Evolutionary conservation across 495 filamentous ascomycete species (phyloP), one percentile per base, ranked within the genome.

Genomic region (Gamarada debralockiae): DNA sequence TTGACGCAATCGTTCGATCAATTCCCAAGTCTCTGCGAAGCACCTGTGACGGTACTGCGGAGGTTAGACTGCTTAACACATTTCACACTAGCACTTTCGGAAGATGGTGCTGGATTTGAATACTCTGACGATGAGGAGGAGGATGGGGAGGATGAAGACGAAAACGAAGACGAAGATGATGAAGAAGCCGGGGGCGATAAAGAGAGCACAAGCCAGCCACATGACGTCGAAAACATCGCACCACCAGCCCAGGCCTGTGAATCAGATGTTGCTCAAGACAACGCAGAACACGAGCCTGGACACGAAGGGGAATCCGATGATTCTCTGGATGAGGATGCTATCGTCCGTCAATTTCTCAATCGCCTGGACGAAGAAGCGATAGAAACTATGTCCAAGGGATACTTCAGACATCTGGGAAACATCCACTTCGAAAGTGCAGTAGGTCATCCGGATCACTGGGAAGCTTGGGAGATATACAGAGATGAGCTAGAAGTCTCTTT

Each of bases 91-190:
- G 49, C 41, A 3, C 17, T 43, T 14, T 17, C 37, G 14, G 15
- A 33, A n/a, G 49, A 52, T 52, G 49, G n/a, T 3, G n/a, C 15
- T 20, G 49, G 18, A 3, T 31, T 36, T n/a, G n/a, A 34, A 18
- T 8, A 29, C 7, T 12, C 9, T 34, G 27, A 29, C 15, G 46
- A 42, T 14, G 23, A 14, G 10, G 39, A 42, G 38, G 37, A 52
- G 37, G n/a, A 21, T 20, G 2, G 12, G 14, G 46, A 20, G 27
- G 43, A 47, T 5, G 22, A 27, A 31, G 43, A 27, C 23, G 43
- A 47, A 15, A 12, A 31, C 3, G 27, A 47, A 3, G 25, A 47
- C 24, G 43, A 47, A 27, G 43, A 47, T 3, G 43, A 25, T 8
- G 22, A 33, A 27, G 25, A 47, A n/a, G n/a, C n/a, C 27, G 27